Conservation (phyloP, 257 asterid species). For the Solanum chiquidenum region DNA sequence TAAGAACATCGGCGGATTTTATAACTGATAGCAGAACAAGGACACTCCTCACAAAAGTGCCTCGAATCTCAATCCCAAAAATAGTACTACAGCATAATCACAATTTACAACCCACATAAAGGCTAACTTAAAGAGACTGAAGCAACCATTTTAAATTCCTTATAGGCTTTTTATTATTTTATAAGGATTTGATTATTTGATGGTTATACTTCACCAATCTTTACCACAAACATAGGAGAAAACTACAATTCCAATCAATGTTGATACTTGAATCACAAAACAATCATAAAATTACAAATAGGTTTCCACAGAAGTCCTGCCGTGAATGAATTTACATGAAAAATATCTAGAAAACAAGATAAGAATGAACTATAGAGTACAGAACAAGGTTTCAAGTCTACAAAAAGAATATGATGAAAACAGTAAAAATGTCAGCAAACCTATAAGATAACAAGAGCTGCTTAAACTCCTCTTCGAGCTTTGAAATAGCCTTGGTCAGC, state of each 20-base stretch:
- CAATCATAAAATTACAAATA: neutral
- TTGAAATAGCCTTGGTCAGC: conserved; percentile 88
- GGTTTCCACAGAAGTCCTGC: neutral
- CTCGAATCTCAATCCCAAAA: neutral
- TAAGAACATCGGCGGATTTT: neutral
- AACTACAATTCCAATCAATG: neutral
- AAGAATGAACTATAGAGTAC: neutral
- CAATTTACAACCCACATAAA: neutral
- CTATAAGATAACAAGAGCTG: conserved; percentile 80
- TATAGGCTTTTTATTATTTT: neutral
- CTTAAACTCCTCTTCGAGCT: conserved; percentile 93
- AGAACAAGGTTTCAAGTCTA: neutral
- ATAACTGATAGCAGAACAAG: neutral
- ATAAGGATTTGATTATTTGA: neutral
- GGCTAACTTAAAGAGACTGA: neutral
- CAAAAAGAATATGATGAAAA: neutral
- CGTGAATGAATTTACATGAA: neutral
- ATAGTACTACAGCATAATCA: neutral
- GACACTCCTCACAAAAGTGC: neutral
- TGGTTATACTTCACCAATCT: neutral
- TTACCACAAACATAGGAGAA: neutral
- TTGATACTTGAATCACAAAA: neutral
- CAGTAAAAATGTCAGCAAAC: conserved; percentile 16
- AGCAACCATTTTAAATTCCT: neutral
- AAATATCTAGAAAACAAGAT: neutral